These are phyloP conservation scores for Passalora sequoiae DNA, from an alignment of 2,329 filamentous ascomycete species.

Conservation along the genomic window DNA sequence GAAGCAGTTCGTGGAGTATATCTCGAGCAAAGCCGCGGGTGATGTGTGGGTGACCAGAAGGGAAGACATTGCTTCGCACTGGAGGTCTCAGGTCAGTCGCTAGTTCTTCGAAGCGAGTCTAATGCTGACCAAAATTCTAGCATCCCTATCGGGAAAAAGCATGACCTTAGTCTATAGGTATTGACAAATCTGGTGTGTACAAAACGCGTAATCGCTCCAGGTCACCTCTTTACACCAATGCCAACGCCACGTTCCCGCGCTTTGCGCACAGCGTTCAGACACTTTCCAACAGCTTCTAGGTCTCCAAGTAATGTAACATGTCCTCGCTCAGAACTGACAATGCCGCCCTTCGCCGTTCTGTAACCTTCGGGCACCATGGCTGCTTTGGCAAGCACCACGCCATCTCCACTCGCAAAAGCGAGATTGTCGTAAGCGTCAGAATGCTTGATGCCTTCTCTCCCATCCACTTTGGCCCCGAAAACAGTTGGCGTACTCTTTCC, in stretches of 20 bases:
- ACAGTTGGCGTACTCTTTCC: slow-evolving; percentile 83
- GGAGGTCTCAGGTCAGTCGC: too few species aligned
- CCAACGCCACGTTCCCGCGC: slow-evolving; percentile 71
- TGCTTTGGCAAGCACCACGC: slow-evolving; percentile 78
- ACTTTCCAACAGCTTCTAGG: slow-evolving; percentile 71
- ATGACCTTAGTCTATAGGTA: too few species aligned
- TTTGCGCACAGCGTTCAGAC: slow-evolving; percentile 61
- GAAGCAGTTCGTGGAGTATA: slow-evolving; percentile 51
- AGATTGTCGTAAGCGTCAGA: slow-evolving; percentile 80
- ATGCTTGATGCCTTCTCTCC: slow-evolving; percentile 67
- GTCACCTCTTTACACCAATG: too few species aligned
- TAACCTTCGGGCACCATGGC: slow-evolving; percentile 83
- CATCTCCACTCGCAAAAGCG: slow-evolving; percentile 80
- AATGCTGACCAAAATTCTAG: too few species aligned
- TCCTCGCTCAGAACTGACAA: slow-evolving; percentile 74
- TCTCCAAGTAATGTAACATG: slow-evolving; percentile 86
- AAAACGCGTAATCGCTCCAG: too few species aligned
- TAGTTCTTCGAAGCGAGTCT: too few species aligned
- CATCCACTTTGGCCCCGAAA: slow-evolving; percentile 69
- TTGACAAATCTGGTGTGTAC: too few species aligned
- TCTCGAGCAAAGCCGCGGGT: slow-evolving; percentile 44
- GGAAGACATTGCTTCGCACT: slow-evolving; percentile 44
- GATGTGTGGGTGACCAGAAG: slow-evolving; percentile 51
- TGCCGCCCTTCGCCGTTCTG: slow-evolving; percentile 63
- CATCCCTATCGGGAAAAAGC: too few species aligned